Base-by-base conservation (phyloP, 495 filamentous ascomycete genomes). In the Lophium mytilinum region DNA sequence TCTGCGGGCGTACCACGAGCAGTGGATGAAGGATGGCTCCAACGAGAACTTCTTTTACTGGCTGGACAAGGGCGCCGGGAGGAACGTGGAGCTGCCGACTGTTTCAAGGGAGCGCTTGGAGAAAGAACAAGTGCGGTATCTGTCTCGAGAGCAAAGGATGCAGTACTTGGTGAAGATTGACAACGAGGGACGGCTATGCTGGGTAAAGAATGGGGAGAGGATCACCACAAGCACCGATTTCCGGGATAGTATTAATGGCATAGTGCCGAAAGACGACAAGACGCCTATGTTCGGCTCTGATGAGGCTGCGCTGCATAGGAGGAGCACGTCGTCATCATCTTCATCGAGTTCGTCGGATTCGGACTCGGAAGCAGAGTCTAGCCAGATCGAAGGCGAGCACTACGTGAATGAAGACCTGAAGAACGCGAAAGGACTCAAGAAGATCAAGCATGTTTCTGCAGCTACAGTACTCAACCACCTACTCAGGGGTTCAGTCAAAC, bases 31-130 rank as follows among this genome's bases (percentile, higher is more conserved):
- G 53, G 73, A 79, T 2, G 75, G 85, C 10, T 91, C 88, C 0
- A 79, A 80, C 8, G 83, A 96, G 68, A 95, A 92, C 65, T 96
- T 94, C 76, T 96, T 95, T 69, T 90, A 89, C 70, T 96, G 91
- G 90, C 76, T 96, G n/a, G 91, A 96, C 67, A 73, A 88, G 49
- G 91, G 91, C 3, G 65, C 66, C 17, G 72, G 72, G 5, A 62
- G 52, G 57, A 50, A 67, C 30, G 53, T 71, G 30, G 72, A 74
- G 55, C 61, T 71, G 37, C 71, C 67, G 41, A 71, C 69, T 3
- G 63, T 69, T 30, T 70, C 72, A 15, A 50, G 72, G 53, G 68
- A 65, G 45, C 45, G 67, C 9, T 55, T 74, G 30, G 71, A 72
- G 24, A 61, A 56, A 41, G 69, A 72, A 50, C 69, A 65, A 39